Percentiles rank a stretch among this genome's conserved stretches.
phyloP scores from a whole-genome alignment of 2,329 filamentous ascomycete genomes.

The Fonsecaea erecta region DNA sequence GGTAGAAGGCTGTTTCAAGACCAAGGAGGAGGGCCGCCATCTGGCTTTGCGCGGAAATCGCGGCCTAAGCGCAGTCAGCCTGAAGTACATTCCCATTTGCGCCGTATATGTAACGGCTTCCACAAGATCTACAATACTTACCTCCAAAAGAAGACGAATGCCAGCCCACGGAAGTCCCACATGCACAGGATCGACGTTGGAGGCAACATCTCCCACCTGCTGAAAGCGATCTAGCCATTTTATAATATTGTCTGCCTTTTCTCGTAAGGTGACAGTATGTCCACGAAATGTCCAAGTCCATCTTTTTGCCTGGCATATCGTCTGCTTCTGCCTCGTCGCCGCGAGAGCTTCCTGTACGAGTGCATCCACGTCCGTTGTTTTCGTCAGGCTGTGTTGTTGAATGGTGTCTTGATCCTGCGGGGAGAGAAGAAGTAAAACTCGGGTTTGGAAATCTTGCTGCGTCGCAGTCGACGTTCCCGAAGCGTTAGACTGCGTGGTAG shows the following conservation, averaged over 20 bases:
- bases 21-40: conserved; percentile 21
- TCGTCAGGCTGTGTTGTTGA: conserved; percentile 3
- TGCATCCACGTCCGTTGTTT: conserved; percentile 6
- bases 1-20: conserved; percentile 19
- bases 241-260: conserved; percentile 9
- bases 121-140: neutral
- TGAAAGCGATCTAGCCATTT: conserved; percentile 11
- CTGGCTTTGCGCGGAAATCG: conserved; percentile 19
- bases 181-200: conserved; percentile 9
- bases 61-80: conserved; percentile 22
- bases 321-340: conserved; percentile 6
- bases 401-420: conserved; percentile 6
- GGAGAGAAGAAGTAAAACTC: neutral
- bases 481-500: conserved; percentile 1
- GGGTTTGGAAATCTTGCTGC: conserved; percentile 2
- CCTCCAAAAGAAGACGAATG: conserved; percentile 12
- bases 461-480: conserved; percentile 8
- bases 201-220: conserved; percentile 4
- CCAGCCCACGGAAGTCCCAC: conserved; percentile 7
- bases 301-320: conserved; percentile 7
- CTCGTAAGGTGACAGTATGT: neutral
- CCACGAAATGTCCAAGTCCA: neutral
- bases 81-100: conserved; percentile 1
- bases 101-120: neutral
- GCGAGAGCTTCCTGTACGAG: conserved; percentile 5